phyloP scores from a whole-genome alignment of 805 yeast genomes.

The Maudiozyma serrabonitensis region DNA sequence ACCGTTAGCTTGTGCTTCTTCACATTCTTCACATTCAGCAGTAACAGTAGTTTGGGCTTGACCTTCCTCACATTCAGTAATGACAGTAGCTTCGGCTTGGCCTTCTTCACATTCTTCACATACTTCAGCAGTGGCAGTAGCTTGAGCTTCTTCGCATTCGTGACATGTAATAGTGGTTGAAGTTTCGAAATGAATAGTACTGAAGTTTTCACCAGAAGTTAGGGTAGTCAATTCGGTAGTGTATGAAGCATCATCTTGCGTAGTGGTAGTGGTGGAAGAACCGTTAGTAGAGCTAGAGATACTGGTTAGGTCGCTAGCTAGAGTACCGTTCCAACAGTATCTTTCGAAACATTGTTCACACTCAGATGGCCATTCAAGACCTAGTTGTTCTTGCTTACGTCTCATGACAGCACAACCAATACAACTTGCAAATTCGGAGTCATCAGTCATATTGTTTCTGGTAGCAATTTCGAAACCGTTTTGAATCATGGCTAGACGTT shows the following conservation, averaged over 20 bases:
- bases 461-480: conserved; percentile 70
- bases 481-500: conserved; percentile 47
- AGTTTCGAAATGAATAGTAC: conserved; percentile 1
- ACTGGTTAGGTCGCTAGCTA: conserved; percentile 1
- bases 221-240: conserved; percentile 3
- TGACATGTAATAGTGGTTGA: conserved; percentile 2
- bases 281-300: conserved; percentile 1
- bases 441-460: conserved; percentile 56
- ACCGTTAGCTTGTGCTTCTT: neutral
- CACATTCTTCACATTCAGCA: neutral
- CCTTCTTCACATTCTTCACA: neutral
- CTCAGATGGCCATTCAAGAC: conserved; percentile 47
- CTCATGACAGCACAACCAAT: conserved; percentile 76
- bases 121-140: neutral
- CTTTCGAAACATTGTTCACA: conserved; percentile 59
- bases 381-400: conserved; percentile 63
- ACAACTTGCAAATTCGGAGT: conserved; percentile 60
- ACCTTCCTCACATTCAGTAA: neutral
- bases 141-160: neutral
- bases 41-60: neutral
- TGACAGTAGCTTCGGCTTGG: neutral
- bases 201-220: conserved; percentile 2
- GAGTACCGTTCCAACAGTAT: conserved; percentile 67
- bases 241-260: conserved; percentile 7
- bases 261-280: conserved; percentile 4